Base-by-base conservation (phyloP, 352 stramenopile genomes). In the Phytophthora constricta region DNA sequence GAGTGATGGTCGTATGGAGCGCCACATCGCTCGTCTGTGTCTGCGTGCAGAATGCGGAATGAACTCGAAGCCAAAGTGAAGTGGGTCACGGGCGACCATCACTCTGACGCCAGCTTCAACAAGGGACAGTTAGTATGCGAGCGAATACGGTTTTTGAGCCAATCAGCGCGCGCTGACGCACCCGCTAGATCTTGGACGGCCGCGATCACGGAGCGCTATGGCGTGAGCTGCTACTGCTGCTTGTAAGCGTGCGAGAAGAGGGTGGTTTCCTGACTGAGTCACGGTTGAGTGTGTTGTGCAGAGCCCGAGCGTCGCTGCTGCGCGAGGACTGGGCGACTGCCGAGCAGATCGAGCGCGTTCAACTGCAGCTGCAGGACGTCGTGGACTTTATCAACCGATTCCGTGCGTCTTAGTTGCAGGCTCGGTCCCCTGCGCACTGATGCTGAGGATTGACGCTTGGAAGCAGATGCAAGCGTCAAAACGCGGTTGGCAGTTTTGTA, bases 301-400 rank as follows among this genome's bases (percentile, higher is more conserved):
- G 72, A 33, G 20, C 71, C 9, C 62, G 68, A 17, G 67, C 70
- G 19, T 27, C 58, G 42, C 67, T 84, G 16, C 52, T 91, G n/a
- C 70, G 70, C 2, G 74, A 86, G 48, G 80, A 89, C 68, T 91
- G 82, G 82, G 65, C 79, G n/a, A 71, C 64, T 14, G 67, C 70
- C 3, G 78, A 82, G 51, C 67, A 74, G 43, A 75, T 83, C 26
- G 78, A 87, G 28, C 49, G 59, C 7, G 73, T 88, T 46, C 78
- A 89, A 25, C 56, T 87, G 4, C 73, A 86, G 51, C 66, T 91
- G 46, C 60, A 87, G 17, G 70, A 88, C 39, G 61, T 91, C 20
- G 76, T 89, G 34, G 78, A 89, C 46, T 84, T 81, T 57, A 72
- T 91, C 61, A 89, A 89, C 57, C 70, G 66, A 47, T 89, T 91